Conservation (phyloP, 352 stramenopile species). For the Thraustochytrium sp. region DNA sequence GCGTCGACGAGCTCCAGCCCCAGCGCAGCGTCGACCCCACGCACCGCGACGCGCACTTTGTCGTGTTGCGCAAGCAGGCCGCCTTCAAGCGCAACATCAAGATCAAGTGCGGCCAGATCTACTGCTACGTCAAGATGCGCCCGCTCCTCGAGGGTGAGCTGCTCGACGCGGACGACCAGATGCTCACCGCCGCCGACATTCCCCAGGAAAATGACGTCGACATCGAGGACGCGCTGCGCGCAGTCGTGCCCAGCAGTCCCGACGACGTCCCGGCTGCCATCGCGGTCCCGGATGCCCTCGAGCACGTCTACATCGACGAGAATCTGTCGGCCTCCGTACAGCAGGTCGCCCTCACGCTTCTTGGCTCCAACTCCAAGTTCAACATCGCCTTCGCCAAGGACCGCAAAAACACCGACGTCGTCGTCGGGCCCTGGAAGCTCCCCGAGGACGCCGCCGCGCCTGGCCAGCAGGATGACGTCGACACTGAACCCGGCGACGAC, state of each 20-base stretch:
- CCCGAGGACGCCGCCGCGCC: neutral
- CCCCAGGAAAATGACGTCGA: neutral
- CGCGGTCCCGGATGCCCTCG: neutral
- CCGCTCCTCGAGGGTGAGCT: neutral
- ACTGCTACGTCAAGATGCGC: conserved; percentile 5
- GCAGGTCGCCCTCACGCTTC: neutral
- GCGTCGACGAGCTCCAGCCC: conserved; percentile 7
- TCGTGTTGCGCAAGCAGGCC: conserved; percentile 28
- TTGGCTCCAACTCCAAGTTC: conserved; percentile 35
- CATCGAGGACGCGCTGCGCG: neutral
- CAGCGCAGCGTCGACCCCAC: neutral
- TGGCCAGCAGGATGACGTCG: no score
- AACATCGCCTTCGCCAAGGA: neutral
- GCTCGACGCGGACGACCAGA: neutral
- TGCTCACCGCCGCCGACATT: neutral
- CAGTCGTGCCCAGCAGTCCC: neutral
- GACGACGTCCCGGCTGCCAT: neutral
- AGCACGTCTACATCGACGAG: conserved; percentile 3
- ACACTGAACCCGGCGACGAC: no score
- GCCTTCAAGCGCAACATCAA: conserved; percentile 42
- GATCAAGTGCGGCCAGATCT: conserved; percentile 27
- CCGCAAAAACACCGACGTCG: conserved; percentile 23
- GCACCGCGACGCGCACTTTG: neutral
- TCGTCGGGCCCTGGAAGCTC: neutral
- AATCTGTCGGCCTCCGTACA: neutral